Evolutionary conservation across 2,329 filamentous ascomycete genomes (phyloP), one percentile per base, ranked within the genome.

Genomic region (Geosmithia morbida): DNA sequence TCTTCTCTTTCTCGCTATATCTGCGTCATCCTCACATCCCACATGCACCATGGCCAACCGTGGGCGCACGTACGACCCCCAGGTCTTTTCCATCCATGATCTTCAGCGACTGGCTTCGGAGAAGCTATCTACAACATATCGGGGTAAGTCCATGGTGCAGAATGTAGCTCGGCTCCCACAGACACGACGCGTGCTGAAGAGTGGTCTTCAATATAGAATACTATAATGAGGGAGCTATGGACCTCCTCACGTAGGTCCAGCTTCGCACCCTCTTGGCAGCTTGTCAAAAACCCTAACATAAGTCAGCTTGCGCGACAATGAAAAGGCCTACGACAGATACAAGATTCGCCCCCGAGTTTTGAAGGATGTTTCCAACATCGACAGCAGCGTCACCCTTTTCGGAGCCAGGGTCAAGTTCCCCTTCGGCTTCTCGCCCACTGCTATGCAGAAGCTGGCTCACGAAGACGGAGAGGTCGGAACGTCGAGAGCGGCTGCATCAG

Each of bases 161-260:
- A 5, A 46, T 2, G 13, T 46, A 13, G 17, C 16, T 18, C 19
- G 17, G 17, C 4, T 19, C 18, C 13, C 3, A 16, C 45, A 16
- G 19, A 43, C 11, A 13, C 13, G 3, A 11, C 3, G 13, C 3
- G 13, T 37, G 6, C 33, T 37, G 13, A 37, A 3, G 3, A 37
- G 11, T 30, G 6, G 29, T n/a, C n/a, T 26, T 11, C 33, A 11
- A 6, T 7, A 37, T 19, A 43, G 41, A 47, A 18, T 78, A 76
- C 59, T 77, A 71, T 57, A 77, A 78, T 54, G 73, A 71, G 50
- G 74, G 74, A 6, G 71, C 73, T 5, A 76, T 75, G 61, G 72
- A 75, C 51, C 60, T 56, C 17, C 48, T 55, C 8, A 55, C 53
- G 54, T 37, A 37, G 6, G 33, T 37, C 11, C 29, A 30, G 29